Base-by-base conservation (phyloP, 169 alveolate species). In the Cryptosporidium meleagridis region DNA sequence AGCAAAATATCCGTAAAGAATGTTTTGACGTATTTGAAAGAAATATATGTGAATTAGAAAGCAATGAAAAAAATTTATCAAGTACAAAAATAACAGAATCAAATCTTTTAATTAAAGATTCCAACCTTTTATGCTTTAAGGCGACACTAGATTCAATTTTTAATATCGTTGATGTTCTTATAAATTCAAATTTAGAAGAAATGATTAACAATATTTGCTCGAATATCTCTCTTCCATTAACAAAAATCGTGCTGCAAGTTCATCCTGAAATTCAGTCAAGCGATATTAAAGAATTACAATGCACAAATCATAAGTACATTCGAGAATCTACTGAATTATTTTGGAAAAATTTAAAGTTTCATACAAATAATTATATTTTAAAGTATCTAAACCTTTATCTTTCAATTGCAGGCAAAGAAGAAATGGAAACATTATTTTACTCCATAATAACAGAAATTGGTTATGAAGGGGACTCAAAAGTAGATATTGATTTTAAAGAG, bases 251-350 rank as follows among this genome's bases (percentile, higher is more conserved):
- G 21, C 68, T 80, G 21, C 89, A 80, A 48, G 75, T 80, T 6
- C 89, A 80, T 29, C 89, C 89, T 9, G 89, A 80, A 39, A 80
- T 80, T 18, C 89, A 80, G 29, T 35, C 69, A 3, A 65, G 51
- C 62, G 89, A 80, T 41, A 80, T 80, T 35, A 39, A 21, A 3
- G 69, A 80, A 41, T 29, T 80, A 33, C 67, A 62, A 37, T 80
- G 89, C 16, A 80, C 89, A 41, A 65, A 41, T 37, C 61, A 62
- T 23, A 45, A 45, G 2, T 80, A 41, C 21, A 80, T 80, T 1
- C 41, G 53, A 37, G 89, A 80, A 8, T 80, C 89, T 10, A 80
- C 62, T 80, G 23, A 31, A 10, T 62, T 35, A 0, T 80, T 80
- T 48, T 80, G 73, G 73, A 65, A 62, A 18, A 80, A 80, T 45